Conservation (phyloP, 371 early-diverging fungal genomes). For the Dichotomocladium elegans region DNA sequence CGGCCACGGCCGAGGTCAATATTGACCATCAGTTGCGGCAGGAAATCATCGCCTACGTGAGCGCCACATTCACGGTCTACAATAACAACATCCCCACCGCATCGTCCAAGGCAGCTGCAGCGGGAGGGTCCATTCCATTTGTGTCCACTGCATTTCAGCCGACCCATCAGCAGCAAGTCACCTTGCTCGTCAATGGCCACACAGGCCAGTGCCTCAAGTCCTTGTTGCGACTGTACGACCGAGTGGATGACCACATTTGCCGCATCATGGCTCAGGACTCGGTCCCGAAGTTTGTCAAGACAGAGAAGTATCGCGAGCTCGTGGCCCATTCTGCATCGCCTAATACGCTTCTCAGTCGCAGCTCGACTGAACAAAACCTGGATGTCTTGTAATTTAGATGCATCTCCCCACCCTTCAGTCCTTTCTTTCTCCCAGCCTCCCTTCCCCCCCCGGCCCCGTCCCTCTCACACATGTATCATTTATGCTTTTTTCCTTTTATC, state of each 20-base stretch:
- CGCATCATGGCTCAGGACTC: slow-evolving; percentile 74
- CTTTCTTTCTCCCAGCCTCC: background rate
- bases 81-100: background rate
- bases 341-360: background rate
- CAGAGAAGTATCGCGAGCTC: slow-evolving; percentile 51
- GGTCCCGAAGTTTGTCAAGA: slow-evolving; percentile 71
- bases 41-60: slow-evolving; percentile 21
- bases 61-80: slow-evolving; percentile 9
- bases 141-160: slow-evolving; percentile 18
- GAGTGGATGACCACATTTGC: slow-evolving; percentile 67
- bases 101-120: slow-evolving; percentile 18
- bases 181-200: slow-evolving; percentile 26
- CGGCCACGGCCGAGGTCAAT: slow-evolving; percentile 54
- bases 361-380: background rate
- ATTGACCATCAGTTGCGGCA: slow-evolving; percentile 44
- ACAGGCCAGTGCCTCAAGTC: slow-evolving; percentile 26
- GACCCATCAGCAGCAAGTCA: slow-evolving; percentile 22
- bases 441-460: no score
- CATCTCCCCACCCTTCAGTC: no score
- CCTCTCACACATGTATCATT: no score
- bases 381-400: background rate
- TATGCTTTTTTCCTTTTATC: no score
- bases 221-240: slow-evolving; percentile 55
- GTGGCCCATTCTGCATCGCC: slow-evolving; percentile 2
- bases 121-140: slow-evolving; percentile 25